Percentiles rank a stretch among this genome's conserved stretches.
Conservation (phyloP, 345 rosid genomes). For the Arabidopsis arenosa region DNA sequence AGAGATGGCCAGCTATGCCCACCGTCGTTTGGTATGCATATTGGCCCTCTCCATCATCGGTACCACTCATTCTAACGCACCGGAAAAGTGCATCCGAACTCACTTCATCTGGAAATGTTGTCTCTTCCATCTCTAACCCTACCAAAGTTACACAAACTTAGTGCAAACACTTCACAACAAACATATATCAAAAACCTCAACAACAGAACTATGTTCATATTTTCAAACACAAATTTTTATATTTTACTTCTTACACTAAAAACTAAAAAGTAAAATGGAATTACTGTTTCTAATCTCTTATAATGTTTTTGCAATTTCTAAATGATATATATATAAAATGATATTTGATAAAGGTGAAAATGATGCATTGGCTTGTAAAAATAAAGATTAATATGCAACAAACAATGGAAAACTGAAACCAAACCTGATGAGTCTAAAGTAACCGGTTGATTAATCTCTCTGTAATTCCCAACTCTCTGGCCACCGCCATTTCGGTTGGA, state of each 20-base stretch:
- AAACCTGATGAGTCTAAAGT: constrained; percentile 34
- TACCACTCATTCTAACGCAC: constrained; percentile 64
- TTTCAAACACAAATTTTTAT: not conserved
- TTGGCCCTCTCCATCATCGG: constrained; percentile 62
- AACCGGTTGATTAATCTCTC: not conserved
- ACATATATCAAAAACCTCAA: not conserved
- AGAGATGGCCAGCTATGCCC: constrained; percentile 76
- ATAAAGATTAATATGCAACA: not conserved
- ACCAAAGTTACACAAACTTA: constrained; percentile 1
- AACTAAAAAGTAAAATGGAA: too few relatives aligned
- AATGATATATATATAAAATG: too few relatives aligned
- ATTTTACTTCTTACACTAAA: not conserved
- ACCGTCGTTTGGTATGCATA: constrained; percentile 85
- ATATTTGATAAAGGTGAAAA: not conserved
- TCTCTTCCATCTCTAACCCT: constrained; percentile 62
- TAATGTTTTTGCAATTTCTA: not conserved
- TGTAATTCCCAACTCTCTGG: not conserved
- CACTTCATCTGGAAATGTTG: constrained; percentile 70
- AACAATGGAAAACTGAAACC: not conserved
- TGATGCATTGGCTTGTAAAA: not conserved
- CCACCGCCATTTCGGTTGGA: not conserved
- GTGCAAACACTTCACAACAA: not conserved
- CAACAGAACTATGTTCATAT: not conserved
- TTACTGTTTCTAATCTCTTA: not conserved
- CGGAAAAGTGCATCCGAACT: constrained; percentile 68